Evolutionary conservation across 2,329 filamentous ascomycete genomes (phyloP).

Genomic region (Stachybotrys chlorohalonatus): DNA sequence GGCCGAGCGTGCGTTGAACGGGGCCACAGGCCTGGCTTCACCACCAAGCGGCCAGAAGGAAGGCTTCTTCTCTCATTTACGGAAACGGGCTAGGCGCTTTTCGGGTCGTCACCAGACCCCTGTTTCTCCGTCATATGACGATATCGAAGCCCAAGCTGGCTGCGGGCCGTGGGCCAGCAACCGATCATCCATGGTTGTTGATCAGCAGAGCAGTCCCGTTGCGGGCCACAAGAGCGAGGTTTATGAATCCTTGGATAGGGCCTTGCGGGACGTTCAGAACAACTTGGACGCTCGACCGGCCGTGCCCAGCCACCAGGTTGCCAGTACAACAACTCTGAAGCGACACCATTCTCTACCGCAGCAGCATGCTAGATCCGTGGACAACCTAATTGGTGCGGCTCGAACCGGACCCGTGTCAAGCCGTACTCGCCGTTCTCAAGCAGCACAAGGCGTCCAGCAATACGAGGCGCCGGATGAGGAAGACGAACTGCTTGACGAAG

Average conservation of each 20-base stretch:
- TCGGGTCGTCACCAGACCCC: slow-evolving; percentile 84
- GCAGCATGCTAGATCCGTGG: slow-evolving; percentile 53
- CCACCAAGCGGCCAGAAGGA: slow-evolving; percentile 78
- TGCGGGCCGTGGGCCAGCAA: slow-evolving; percentile 85
- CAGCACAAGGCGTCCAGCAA: slow-evolving; percentile 63
- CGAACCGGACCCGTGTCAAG: slow-evolving; percentile 61
- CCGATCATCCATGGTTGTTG: slow-evolving; percentile 73
- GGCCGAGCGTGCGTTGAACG: slow-evolving; percentile 82
- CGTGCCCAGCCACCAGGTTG: slow-evolving; percentile 40
- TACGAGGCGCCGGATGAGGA: slow-evolving; percentile 96
- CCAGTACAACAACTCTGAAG: slow-evolving; percentile 45
- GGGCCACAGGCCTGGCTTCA: slow-evolving; percentile 64
- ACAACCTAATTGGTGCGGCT: slow-evolving; percentile 50
- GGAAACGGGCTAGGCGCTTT: slow-evolving; percentile 84
- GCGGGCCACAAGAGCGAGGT: slow-evolving; percentile 44
- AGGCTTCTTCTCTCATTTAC: slow-evolving; percentile 94
- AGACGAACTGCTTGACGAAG: slow-evolving; percentile 90
- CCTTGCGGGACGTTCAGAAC: slow-evolving; percentile 45
- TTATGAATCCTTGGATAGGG: slow-evolving; percentile 53
- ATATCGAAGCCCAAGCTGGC: slow-evolving; percentile 86
- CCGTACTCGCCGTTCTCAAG: slow-evolving; percentile 70
- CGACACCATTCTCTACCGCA: slow-evolving; percentile 57
- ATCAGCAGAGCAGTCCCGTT: slow-evolving; percentile 41
- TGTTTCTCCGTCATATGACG: slow-evolving; percentile 70
- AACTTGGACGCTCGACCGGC: slow-evolving; percentile 37